phyloP scores from a whole-genome alignment of 768 basidiomycete genomes.

The Podaxis sp. region DNA sequence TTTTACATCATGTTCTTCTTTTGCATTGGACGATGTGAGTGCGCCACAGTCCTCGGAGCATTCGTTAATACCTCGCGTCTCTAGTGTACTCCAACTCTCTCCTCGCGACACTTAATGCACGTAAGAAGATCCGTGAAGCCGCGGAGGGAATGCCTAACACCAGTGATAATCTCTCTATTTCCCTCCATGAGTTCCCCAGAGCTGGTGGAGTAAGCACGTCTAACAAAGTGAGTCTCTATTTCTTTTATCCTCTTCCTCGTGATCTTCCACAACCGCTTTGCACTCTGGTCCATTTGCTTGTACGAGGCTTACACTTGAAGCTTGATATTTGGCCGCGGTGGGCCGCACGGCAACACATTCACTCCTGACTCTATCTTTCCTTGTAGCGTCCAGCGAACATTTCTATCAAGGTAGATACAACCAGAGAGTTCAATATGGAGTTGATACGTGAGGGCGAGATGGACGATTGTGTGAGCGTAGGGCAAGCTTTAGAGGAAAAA shows the following conservation, averaged over 20 bases:
- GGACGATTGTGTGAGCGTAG: constrained; percentile 14
- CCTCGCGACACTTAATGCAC: constrained; percentile 55
- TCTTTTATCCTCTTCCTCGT: not conserved
- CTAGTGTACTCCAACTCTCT: constrained; percentile 58
- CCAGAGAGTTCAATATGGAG: constrained; percentile 43
- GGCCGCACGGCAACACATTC: not conserved
- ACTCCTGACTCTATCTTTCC: not conserved
- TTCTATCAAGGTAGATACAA: constrained; percentile 53
- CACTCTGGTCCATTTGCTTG: not conserved
- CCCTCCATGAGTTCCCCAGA: constrained; percentile 35
- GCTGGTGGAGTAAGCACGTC: constrained; percentile 11
- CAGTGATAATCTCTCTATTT: constrained; percentile 35
- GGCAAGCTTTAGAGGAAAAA: constrained; percentile 2
- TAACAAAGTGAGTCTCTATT: not conserved
- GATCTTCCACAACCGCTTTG: not conserved
- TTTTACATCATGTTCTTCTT: constrained; percentile 60
- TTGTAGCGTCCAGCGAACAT: constrained; percentile 39
- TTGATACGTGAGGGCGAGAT: constrained; percentile 27
- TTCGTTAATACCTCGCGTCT: not conserved
- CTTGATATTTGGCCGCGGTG: not conserved
- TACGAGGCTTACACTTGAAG: not conserved
- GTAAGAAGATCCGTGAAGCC: constrained; percentile 40
- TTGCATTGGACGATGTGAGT: constrained; percentile 53
- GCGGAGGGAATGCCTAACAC: constrained; percentile 35
- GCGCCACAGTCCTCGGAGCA: not conserved